phyloP scores from a whole-genome alignment of 139 green algal species.

The Pleodorina starrii region DNA sequence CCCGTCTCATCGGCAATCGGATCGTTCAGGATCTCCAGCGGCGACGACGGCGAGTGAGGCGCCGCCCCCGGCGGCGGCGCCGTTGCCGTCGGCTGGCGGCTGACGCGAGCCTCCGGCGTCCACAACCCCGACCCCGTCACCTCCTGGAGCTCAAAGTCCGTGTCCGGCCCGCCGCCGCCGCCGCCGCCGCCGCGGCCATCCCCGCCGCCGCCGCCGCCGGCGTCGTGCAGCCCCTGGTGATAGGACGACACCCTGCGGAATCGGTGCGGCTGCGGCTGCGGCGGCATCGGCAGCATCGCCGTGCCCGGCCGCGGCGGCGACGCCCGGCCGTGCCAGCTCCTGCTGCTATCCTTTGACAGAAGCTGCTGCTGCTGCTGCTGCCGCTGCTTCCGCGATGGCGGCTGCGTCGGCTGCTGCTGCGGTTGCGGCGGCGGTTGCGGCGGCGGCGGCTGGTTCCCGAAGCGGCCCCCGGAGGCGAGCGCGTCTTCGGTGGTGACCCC shows the following conservation, averaged over 20 bases:
- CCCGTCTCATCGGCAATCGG: background rate
- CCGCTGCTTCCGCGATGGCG: background rate
- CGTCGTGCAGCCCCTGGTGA: background rate
- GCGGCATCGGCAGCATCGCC: no score
- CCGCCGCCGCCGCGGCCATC: background rate
- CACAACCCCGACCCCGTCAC: no score
- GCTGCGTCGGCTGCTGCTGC: background rate
- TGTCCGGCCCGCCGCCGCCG: background rate
- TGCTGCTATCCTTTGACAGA: background rate
- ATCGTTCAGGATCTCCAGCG: background rate
- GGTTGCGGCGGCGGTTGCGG: background rate
- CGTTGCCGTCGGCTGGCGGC: background rate
- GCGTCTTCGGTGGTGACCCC: background rate
- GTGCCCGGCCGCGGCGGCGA: background rate
- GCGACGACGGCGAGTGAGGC: background rate
- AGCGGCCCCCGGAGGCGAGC: background rate
- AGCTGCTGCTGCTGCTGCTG: background rate
- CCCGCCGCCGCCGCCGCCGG: background rate
- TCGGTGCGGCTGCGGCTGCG: no score
- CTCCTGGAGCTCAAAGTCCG: background rate
- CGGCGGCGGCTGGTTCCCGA: background rate
- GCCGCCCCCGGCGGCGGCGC: background rate
- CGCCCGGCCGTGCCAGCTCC: background rate
- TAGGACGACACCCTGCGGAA: background rate
- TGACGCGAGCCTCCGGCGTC: background rate